These are phyloP conservation scores for Madurella fahalii DNA, from an alignment of 2,329 filamentous ascomycete species.

Conservation along the genomic window DNA sequence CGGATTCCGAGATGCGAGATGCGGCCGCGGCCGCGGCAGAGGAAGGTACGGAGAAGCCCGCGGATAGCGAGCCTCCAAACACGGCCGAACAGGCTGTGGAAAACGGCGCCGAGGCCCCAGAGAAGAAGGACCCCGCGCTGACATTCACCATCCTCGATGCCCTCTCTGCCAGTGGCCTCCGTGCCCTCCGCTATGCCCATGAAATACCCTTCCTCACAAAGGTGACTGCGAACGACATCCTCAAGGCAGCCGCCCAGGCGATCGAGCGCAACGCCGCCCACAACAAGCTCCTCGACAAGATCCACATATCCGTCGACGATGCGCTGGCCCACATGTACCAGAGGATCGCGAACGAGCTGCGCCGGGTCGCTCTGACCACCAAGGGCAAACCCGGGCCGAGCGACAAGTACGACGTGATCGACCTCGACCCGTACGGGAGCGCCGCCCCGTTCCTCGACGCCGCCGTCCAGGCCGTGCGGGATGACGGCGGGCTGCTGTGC, in stretches of 20 bases:
- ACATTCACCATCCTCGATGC: conserved; percentile 88
- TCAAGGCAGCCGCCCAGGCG: conserved; percentile 67
- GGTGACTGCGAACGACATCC: conserved; percentile 87
- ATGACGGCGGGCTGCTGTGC: conserved; percentile 85
- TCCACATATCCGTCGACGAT: conserved; percentile 73
- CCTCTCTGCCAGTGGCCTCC: conserved; percentile 86
- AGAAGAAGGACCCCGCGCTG: conserved; percentile 31
- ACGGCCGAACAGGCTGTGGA: conserved; percentile 5
- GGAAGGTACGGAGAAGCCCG: conserved; percentile 11
- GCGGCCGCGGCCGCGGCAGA: conserved; percentile 5
- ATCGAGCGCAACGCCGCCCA: conserved; percentile 83
- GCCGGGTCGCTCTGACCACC: conserved; percentile 33
- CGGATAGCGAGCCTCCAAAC: conserved; percentile 10
- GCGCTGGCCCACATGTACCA: conserved; percentile 90
- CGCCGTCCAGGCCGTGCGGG: conserved; percentile 75
- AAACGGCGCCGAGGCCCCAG: neutral
- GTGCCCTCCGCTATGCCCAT: conserved; percentile 84
- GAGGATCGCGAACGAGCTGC: conserved; percentile 52
- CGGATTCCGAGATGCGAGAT: conserved; percentile 15
- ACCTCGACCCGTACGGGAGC: conserved; percentile 93
- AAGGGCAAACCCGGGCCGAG: conserved; percentile 37
- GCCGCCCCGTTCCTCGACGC: conserved; percentile 90
- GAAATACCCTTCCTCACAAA: conserved; percentile 82
- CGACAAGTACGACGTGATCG: conserved; percentile 82
- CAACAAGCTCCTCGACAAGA: conserved; percentile 68